A percentile compares a stretch with the other conserved stretches of the same genome.
Conservation (phyloP, 768 basidiomycete genomes). For the Pholiota microspora region DNA sequence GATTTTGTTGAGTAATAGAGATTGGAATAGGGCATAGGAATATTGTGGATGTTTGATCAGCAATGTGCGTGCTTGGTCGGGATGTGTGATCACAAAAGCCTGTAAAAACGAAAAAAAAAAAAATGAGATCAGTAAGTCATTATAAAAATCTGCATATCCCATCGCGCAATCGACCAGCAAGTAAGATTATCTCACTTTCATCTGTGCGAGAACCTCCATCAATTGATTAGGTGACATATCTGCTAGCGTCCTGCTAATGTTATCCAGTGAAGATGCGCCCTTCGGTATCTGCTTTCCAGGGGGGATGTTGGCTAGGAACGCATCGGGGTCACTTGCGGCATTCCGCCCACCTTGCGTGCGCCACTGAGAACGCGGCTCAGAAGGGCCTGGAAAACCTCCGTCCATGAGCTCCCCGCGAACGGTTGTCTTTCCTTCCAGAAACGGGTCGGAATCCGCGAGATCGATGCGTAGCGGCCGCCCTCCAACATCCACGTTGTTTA, state of each 20-base stretch:
- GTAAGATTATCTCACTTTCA: slow-evolving; percentile 80
- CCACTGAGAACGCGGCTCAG: slow-evolving; percentile 55
- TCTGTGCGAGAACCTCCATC: slow-evolving; percentile 93
- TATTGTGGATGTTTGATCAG: slow-evolving; percentile 87
- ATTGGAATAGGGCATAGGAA: slow-evolving; percentile 95
- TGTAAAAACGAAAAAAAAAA: slow-evolving; percentile 28
- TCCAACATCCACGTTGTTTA: slow-evolving; percentile 89
- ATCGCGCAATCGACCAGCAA: too few relatives aligned
- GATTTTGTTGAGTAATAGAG: slow-evolving; percentile 88
- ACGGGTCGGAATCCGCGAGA: slow-evolving; percentile 89
- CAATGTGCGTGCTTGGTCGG: slow-evolving; percentile 82
- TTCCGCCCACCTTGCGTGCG: slow-evolving; percentile 47
- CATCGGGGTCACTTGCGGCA: slow-evolving; percentile 34
- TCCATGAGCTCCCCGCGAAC: slow-evolving; percentile 81
- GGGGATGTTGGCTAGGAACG: slow-evolving; percentile 69
- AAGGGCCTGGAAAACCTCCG: slow-evolving; percentile 53
- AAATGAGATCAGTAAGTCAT: too few relatives aligned
- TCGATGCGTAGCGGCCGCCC: slow-evolving; percentile 94
- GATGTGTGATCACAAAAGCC: slow-evolving; percentile 90
- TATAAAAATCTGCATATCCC: too few relatives aligned
- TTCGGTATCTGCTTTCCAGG: slow-evolving; percentile 71
- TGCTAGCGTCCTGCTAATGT: slow-evolving; percentile 84
- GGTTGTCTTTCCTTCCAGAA: slow-evolving; percentile 88
- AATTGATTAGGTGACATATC: slow-evolving; percentile 80
- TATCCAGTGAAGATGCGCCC: slow-evolving; percentile 73